phyloP scores from a whole-genome alignment of 768 basidiomycete genomes.

The Collybia sordida region DNA sequence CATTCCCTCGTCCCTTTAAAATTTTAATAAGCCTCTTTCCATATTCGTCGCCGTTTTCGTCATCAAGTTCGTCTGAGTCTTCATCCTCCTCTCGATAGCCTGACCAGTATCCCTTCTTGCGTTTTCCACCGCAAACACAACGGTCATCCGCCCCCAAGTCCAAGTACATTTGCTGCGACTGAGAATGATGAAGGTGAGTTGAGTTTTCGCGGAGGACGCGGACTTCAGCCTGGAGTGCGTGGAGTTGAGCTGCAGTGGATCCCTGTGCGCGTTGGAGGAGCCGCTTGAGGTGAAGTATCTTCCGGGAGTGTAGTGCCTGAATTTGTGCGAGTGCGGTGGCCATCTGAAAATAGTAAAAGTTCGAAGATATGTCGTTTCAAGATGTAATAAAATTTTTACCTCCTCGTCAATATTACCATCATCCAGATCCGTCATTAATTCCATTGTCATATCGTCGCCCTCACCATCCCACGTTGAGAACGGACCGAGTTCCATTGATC shows the following conservation, averaged over 20 bases:
- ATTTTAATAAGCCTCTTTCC: slow-evolving; percentile 33
- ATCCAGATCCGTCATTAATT: slow-evolving; percentile 67
- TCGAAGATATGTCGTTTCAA: not conserved
- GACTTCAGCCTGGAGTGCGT: slow-evolving; percentile 83
- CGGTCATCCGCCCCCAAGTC: slow-evolving; percentile 26
- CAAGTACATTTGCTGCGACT: slow-evolving; percentile 18
- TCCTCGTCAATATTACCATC: slow-evolving; percentile 73
- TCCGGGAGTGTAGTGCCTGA: slow-evolving; percentile 44
- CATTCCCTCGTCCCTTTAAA: slow-evolving; percentile 52
- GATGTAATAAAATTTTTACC: slow-evolving; percentile 30
- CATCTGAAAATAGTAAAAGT: slow-evolving; percentile 27
- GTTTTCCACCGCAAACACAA: slow-evolving; percentile 62
- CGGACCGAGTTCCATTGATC: slow-evolving; percentile 24
- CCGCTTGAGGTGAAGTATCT: slow-evolving; percentile 74
- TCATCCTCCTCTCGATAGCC: slow-evolving; percentile 59
- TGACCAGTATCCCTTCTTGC: slow-evolving; percentile 68
- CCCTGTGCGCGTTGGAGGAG: slow-evolving; percentile 81
- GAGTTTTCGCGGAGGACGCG: slow-evolving; percentile 55
- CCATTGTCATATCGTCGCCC: slow-evolving; percentile 62
- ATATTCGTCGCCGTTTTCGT: slow-evolving; percentile 34
- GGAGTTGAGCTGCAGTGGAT: slow-evolving; percentile 76
- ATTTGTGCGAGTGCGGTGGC: slow-evolving; percentile 36
- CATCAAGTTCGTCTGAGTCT: slow-evolving; percentile 41
- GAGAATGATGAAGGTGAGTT: slow-evolving; percentile 14
- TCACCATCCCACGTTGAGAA: slow-evolving; percentile 47